Conservation (phyloP, 2,329 filamentous ascomycete genomes). For the Alternaria ethzedia region DNA sequence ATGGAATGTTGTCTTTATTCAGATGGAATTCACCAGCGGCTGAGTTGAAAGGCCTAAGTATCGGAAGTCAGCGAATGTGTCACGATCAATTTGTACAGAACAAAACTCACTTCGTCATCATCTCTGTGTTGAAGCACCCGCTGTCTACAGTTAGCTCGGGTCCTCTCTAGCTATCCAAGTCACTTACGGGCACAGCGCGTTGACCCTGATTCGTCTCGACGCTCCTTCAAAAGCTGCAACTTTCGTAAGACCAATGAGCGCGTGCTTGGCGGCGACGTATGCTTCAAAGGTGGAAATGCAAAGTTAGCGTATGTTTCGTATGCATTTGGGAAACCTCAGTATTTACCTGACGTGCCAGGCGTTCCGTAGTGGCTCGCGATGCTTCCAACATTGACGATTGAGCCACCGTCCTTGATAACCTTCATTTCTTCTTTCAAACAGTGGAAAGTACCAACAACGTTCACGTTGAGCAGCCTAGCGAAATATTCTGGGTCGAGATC, state of each 20-base stretch:
- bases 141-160: background rate
- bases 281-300: slow-evolving; percentile 9
- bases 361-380: slow-evolving; percentile 32
- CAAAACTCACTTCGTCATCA: background rate
- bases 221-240: slow-evolving; percentile 44
- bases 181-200: slow-evolving; percentile 18
- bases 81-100: background rate
- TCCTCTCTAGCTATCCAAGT: background rate
- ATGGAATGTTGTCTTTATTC: slow-evolving; percentile 2
- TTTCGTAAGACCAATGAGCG: slow-evolving; percentile 47
- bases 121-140: slow-evolving; percentile 1
- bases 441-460: slow-evolving; percentile 49
- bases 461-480: slow-evolving; percentile 38
- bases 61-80: background rate
- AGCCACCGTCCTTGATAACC: slow-evolving; percentile 21
- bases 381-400: slow-evolving; percentile 18
- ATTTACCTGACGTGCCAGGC: background rate
- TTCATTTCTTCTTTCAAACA: slow-evolving; percentile 34
- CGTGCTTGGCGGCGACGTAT: slow-evolving; percentile 48
- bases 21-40: background rate
- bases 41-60: background rate
- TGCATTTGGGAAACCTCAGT: background rate
- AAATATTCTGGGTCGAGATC: slow-evolving; percentile 24
- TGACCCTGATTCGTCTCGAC: slow-evolving; percentile 27
- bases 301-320: background rate